Conservation (phyloP, 163 green algal genomes). For the Volvox carteri region DNA sequence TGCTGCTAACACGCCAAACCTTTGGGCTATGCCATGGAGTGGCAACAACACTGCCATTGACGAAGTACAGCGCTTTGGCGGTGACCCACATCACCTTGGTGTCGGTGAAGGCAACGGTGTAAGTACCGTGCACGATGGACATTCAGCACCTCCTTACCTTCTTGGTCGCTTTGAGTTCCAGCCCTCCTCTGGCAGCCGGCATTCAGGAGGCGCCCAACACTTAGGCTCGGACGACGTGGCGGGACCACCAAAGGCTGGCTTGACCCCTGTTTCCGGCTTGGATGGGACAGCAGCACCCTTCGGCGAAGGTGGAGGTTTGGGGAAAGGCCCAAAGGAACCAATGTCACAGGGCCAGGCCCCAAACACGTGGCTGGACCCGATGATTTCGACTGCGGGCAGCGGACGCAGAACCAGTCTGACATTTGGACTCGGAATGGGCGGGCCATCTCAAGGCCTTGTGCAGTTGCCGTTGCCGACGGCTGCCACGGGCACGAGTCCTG, state of each 20-base stretch:
- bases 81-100: background rate
- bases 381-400: background rate
- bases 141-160: no score
- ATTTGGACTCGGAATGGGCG: background rate
- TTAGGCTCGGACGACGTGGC: background rate
- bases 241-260: background rate
- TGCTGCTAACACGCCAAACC: background rate
- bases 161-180: background rate
- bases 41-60: background rate
- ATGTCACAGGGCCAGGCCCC: background rate
- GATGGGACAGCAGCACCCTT: no score
- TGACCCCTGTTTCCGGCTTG: background rate
- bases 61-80: background rate
- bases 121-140: no score
- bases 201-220: no score
- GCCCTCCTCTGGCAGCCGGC: background rate
- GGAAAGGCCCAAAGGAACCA: no score
- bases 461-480: background rate
- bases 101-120: background rate
- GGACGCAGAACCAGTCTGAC: background rate
- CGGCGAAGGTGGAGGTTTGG: no score
- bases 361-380: constrained; percentile 7
- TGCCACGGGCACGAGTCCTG: background rate
- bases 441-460: no score
- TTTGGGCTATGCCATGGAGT: background rate